Base-by-base conservation (phyloP, 129 eudicot species). In the Gnaphalium uliginosum region DNA sequence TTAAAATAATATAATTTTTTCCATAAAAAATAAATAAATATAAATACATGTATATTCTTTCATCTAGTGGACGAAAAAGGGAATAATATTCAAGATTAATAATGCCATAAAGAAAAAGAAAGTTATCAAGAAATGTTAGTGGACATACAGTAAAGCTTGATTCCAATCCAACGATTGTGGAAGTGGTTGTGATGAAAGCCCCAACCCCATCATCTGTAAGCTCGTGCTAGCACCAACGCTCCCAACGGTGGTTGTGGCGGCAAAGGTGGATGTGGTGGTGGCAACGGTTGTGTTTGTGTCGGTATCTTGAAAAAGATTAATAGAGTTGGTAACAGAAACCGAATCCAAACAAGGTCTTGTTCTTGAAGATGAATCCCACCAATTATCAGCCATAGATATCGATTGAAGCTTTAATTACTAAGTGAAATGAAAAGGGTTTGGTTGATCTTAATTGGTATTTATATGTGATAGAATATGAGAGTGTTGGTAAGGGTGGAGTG, bases 331-430 rank as follows among this genome's bases (percentile, higher is more conserved):
- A 9, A 60, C 82, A 2, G 85, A 80, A 53, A 65, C 82, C 14
- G 87, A 83, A 78, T 83, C 88, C 82, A 85, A 66, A 2, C 81
- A 78, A 79, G 88, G 65, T 64, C 81, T 77, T 57, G 84, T 41
- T 64, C 71, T 80, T 37, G 92, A 66, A 57, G 88, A 78, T n/a
- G 81, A 71, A 48, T 89, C 93, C 96, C 96, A 92, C 97, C 97
- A 92, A 50, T 82, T 89, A 54, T 87, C 91, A 29, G 87, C 86
- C 91, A 83, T 87, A 77, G 73, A 22, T 18, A n/a, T 21, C 6
- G 3, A 25, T 21, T 29, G 79, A 24, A 63, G 71, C 56, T 64
- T 71, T 5, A 62, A 46, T 82, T 66, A 66, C 63, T 27, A 56
- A 68, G 56, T 75, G 76, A 81, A 87, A 80, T 88, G 88, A 76